These are phyloP conservation scores for Phytomonas francai DNA, from an alignment of 208 protist genomes.

Conservation along the genomic window DNA sequence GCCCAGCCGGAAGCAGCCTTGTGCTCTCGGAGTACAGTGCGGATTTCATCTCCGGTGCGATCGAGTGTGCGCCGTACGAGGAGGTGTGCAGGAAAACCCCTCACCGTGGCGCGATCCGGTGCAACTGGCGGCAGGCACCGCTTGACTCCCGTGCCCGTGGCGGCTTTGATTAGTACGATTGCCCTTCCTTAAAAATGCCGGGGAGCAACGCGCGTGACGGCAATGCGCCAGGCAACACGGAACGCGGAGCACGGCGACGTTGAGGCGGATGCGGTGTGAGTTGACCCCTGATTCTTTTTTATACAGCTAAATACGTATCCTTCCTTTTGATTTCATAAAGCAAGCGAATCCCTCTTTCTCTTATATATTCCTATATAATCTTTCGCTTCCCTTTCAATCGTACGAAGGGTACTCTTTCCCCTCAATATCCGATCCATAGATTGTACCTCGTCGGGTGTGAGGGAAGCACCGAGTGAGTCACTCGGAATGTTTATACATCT, in stretches of 20 bases:
- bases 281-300: not conserved
- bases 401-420: not conserved
- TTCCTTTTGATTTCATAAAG: not conserved
- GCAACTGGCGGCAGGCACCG: not conserved
- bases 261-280: not conserved
- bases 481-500: not conserved
- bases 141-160: not conserved
- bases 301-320: not conserved
- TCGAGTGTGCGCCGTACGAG: slow-evolving; percentile 27
- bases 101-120: not conserved
- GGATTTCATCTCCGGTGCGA: slow-evolving; percentile 13
- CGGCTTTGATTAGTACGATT: not conserved
- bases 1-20: slow-evolving; percentile 9
- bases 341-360: not conserved
- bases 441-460: not conserved
- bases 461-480: not conserved
- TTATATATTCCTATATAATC: not conserved
- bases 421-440: not conserved
- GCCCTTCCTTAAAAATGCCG: not conserved
- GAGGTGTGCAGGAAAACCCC: slow-evolving; percentile 28
- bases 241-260: not conserved
- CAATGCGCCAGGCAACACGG: not conserved
- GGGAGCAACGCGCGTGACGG: not conserved
- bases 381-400: not conserved
- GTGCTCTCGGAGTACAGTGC: slow-evolving; percentile 6